A percentile compares a stretch with the other conserved stretches of the same genome.
Evolutionary conservation across 176 grass and related monocot genomes (phyloP).

Genomic region (Oryza nivara): DNA sequence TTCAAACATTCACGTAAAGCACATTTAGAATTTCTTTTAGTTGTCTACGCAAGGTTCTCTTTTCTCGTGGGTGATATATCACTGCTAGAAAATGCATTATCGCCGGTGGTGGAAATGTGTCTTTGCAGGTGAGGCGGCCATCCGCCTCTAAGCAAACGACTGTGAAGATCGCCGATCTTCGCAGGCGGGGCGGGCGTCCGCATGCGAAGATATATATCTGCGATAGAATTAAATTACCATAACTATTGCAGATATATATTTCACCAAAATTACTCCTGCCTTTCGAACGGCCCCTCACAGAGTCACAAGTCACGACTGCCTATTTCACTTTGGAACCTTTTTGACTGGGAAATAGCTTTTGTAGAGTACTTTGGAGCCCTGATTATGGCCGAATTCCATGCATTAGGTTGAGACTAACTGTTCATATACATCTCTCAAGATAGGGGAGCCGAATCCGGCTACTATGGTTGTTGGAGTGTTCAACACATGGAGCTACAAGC

Average conservation of each 20-base stretch:
- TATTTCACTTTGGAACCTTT: not conserved
- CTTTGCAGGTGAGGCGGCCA: too few relatives aligned
- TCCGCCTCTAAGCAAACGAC: too few relatives aligned
- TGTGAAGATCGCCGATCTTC: too few relatives aligned
- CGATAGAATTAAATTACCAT: not conserved
- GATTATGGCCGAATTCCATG: not conserved
- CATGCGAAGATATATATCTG: too few relatives aligned
- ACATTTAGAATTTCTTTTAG: not conserved
- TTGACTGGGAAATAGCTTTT: not conserved
- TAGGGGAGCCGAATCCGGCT: conserved; percentile 6
- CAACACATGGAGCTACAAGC: conserved; percentile 28
- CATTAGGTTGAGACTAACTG: not conserved
- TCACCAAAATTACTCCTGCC: not conserved
- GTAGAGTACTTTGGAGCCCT: not conserved
- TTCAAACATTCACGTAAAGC: not conserved
- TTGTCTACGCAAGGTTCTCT: not conserved
- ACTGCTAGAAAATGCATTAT: too few relatives aligned
- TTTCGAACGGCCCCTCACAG: too few relatives aligned
- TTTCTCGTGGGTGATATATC: too few relatives aligned
- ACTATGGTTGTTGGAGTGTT: conserved; percentile 2
- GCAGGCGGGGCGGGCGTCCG: too few relatives aligned
- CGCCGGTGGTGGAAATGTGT: too few relatives aligned
- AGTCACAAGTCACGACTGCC: too few relatives aligned
- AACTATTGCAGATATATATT: not conserved
- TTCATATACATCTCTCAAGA: not conserved